Evolutionary conservation across 768 basidiomycete species (phyloP).

Genomic region (Pisolithus microcarpus): DNA sequence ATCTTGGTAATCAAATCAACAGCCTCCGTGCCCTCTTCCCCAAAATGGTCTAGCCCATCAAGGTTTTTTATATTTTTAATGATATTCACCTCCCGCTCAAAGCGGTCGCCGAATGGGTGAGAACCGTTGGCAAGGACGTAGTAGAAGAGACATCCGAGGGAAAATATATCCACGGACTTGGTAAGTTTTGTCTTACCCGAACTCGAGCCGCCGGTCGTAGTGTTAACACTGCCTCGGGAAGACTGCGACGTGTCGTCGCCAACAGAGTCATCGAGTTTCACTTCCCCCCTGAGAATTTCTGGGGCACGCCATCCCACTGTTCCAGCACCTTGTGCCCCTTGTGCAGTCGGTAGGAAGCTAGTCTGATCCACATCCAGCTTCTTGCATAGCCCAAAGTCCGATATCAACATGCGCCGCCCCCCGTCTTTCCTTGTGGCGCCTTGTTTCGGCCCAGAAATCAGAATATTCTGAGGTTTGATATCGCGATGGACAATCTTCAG

Average conservation of each 20-base stretch:
- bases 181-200: constrained; percentile 63
- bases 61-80: constrained; percentile 72
- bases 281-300: constrained; percentile 90
- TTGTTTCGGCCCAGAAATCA: constrained; percentile 67
- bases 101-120: constrained; percentile 92
- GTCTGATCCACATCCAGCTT: constrained; percentile 94
- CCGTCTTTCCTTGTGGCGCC: constrained; percentile 35
- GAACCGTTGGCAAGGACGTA: constrained; percentile 84
- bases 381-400: constrained; percentile 96
- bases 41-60: constrained; percentile 66
- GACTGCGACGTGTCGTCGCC: constrained; percentile 59
- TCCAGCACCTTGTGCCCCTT: constrained; percentile 84
- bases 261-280: constrained; percentile 76
- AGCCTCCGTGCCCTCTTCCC: constrained; percentile 93
- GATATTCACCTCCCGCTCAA: constrained; percentile 92
- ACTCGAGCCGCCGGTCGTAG: constrained; percentile 32
- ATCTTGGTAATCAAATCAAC: constrained; percentile 71
- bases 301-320: constrained; percentile 98
- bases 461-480: constrained; percentile 97
- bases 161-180: constrained; percentile 94
- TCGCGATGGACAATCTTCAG: constrained; percentile 97
- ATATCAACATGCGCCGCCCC: constrained; percentile 79
- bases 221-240: constrained; percentile 58
- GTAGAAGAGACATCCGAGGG: constrained; percentile 91
- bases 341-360: constrained; percentile 87